These are phyloP conservation scores for Alternaria arborescens DNA, from an alignment of 2,329 filamentous ascomycete species.

Conservation along the genomic window DNA sequence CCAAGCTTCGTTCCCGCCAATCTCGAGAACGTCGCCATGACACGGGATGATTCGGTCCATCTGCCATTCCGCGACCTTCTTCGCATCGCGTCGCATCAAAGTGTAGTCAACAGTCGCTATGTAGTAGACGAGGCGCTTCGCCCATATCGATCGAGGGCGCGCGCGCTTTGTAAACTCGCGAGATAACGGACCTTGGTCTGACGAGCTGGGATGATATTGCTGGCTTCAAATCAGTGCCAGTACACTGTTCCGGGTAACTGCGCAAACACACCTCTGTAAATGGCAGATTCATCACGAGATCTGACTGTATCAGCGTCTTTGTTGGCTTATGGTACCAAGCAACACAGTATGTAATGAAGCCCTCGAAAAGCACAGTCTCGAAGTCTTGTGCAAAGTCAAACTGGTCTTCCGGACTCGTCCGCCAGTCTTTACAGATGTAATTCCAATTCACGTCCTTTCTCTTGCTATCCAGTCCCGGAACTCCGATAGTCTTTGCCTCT, in stretches of 20 bases:
- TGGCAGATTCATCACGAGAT: constrained; percentile 28
- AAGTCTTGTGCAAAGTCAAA: constrained; percentile 22
- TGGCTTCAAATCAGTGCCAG: neutral
- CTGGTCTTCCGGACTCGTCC: constrained; percentile 20
- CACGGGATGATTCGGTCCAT: constrained; percentile 24
- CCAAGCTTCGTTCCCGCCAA: constrained; percentile 16
- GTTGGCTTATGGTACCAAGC: constrained; percentile 27
- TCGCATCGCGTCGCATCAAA: constrained; percentile 24
- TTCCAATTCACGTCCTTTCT: constrained; percentile 24
- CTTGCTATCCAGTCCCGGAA: constrained; percentile 20
- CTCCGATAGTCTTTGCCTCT: constrained; percentile 21
- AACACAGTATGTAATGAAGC: constrained; percentile 26
- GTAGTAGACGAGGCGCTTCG: constrained; percentile 22
- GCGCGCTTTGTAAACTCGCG: constrained; percentile 23
- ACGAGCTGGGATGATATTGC: constrained; percentile 26
- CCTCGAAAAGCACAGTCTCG: constrained; percentile 27
- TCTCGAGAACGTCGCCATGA: constrained; percentile 23
- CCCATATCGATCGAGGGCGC: constrained; percentile 24
- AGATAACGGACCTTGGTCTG: constrained; percentile 12
- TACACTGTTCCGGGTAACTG: rapidly evolving
- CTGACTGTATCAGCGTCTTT: constrained; percentile 22
- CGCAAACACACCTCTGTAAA: constrained; percentile 19
- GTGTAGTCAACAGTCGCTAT: constrained; percentile 21
- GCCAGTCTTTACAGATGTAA: constrained; percentile 21
- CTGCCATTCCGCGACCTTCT: constrained; percentile 24